Percentiles rank a stretch among this genome's conserved stretches.
Evolutionary conservation across 73 alveolate species (phyloP).

Genomic region (Stentor roeselii): DNA sequence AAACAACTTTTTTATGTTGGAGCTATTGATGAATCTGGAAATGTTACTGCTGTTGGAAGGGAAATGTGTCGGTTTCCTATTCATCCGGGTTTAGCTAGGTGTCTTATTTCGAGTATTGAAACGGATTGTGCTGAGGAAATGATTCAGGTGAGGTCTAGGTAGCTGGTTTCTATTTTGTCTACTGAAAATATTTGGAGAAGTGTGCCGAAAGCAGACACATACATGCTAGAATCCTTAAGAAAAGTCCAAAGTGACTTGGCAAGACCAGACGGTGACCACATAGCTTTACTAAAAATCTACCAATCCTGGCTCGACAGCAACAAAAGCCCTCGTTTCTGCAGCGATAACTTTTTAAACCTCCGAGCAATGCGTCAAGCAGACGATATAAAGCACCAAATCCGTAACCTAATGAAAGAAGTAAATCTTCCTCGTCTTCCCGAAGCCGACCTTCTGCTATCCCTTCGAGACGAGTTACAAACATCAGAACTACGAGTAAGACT

Average conservation of each 20-base stretch:
- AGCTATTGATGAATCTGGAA: conserved; percentile 84
- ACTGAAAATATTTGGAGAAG: conserved; percentile 82
- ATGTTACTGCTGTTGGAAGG: conserved; percentile 73
- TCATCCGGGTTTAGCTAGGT: conserved; percentile 85
- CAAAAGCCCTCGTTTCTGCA: conserved; percentile 93
- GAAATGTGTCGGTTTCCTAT: conserved; percentile 85
- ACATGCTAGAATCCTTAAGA: conserved; percentile 31
- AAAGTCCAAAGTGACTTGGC: conserved; percentile 24
- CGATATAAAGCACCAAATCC: conserved; percentile 80
- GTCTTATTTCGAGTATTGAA: conserved; percentile 50
- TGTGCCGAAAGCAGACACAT: conserved; percentile 75
- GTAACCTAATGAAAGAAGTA: conserved; percentile 59
- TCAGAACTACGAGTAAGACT: conserved; percentile 33
- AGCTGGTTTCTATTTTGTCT: conserved; percentile 78
- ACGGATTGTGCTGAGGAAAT: neutral
- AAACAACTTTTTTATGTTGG: conserved; percentile 73
- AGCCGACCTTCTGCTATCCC: neutral
- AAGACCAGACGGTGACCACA: conserved; percentile 91
- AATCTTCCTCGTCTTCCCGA: conserved; percentile 30
- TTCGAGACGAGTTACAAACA: conserved; percentile 20
- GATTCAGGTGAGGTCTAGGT: conserved; percentile 36
- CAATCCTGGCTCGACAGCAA: conserved; percentile 85
- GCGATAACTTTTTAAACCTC: conserved; percentile 84
- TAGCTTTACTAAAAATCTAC: conserved; percentile 86
- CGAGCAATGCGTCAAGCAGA: conserved; percentile 93